Evolutionary conservation across 805 yeast species (phyloP).

Genomic region (Candida germanica): DNA sequence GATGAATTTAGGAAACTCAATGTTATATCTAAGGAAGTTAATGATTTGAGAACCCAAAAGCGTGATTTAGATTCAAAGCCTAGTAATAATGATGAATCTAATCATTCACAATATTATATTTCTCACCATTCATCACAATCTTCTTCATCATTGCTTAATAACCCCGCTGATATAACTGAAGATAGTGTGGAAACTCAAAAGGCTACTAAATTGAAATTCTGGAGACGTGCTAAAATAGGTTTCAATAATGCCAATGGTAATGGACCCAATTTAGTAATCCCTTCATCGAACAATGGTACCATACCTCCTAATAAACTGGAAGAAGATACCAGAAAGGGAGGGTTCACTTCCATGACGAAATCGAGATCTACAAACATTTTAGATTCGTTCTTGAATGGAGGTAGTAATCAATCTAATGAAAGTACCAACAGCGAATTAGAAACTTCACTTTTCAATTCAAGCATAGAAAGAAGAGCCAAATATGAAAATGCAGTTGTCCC

Average conservation of each 20-base stretch:
- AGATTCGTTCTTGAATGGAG: slow-evolving; percentile 28
- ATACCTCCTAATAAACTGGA: slow-evolving; percentile 8
- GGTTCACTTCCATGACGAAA: slow-evolving; percentile 24
- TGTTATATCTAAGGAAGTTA: slow-evolving; percentile 48
- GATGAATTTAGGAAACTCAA: slow-evolving; percentile 13
- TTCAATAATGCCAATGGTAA: slow-evolving; percentile 11
- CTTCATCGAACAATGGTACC: slow-evolving; percentile 6
- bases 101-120: slow-evolving; percentile 2
- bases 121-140: slow-evolving; percentile 14
- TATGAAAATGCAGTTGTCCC: slow-evolving; percentile 68
- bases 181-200: slow-evolving; percentile 35
- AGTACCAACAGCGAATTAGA: slow-evolving; percentile 6
- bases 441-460: slow-evolving; percentile 40
- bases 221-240: slow-evolving; percentile 43
- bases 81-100: slow-evolving; percentile 1
- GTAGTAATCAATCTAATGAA: slow-evolving; percentile 2
- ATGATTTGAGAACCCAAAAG: slow-evolving; percentile 47
- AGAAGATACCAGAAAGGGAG: slow-evolving; percentile 6
- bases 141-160: slow-evolving; percentile 15
- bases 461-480: slow-evolving; percentile 61
- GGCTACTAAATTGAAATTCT: slow-evolving; percentile 42
- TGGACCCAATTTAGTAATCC: slow-evolving; percentile 12
- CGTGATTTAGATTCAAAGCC: slow-evolving; percentile 31
- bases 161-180: slow-evolving; percentile 12
- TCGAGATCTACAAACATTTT: slow-evolving; percentile 48